phyloP scores from a whole-genome alignment of 768 basidiomycete species.

The Rhodosporidiobolus sp. region DNA sequence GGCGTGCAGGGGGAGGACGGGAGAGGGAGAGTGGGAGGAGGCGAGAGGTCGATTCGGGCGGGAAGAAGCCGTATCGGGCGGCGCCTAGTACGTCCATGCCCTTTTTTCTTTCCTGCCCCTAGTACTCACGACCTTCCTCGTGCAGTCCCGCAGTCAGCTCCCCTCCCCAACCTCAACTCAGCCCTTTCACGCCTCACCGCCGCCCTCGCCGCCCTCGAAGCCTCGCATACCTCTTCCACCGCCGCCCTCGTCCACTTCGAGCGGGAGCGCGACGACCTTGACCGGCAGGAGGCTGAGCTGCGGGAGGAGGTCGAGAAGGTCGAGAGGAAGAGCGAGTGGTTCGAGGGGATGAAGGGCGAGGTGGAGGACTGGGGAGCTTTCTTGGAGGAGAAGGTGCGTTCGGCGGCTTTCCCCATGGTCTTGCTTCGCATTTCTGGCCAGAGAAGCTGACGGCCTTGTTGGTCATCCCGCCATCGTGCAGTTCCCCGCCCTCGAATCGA shows the following conservation, averaged over 20 bases:
- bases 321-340: slow-evolving; percentile 52
- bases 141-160: slow-evolving; percentile 49
- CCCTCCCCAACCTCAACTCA: slow-evolving; percentile 48
- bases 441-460: background rate
- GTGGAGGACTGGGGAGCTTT: slow-evolving; percentile 52
- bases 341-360: slow-evolving; percentile 51
- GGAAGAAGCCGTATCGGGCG: slow-evolving; percentile 47
- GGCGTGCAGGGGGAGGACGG: slow-evolving; percentile 44
- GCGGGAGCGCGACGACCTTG: slow-evolving; percentile 47
- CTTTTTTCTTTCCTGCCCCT: background rate
- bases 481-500: slow-evolving; percentile 50
- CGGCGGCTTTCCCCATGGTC: background rate
- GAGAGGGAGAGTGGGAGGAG: slow-evolving; percentile 33
- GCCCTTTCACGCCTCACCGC: slow-evolving; percentile 49
- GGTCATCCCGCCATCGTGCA: slow-evolving; percentile 6
- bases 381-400: slow-evolving; percentile 52
- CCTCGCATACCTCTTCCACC: slow-evolving; percentile 44
- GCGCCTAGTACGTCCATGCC: slow-evolving; percentile 47
- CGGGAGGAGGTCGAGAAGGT: slow-evolving; percentile 49
- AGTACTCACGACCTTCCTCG: background rate
- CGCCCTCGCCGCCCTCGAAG: slow-evolving; percentile 45
- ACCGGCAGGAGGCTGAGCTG: slow-evolving; percentile 50
- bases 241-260: slow-evolving; percentile 45
- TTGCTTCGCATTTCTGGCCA: background rate
- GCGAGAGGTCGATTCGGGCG: background rate